phyloP scores from a whole-genome alignment of 768 basidiomycete species.

The Pleurotus platypus region DNA sequence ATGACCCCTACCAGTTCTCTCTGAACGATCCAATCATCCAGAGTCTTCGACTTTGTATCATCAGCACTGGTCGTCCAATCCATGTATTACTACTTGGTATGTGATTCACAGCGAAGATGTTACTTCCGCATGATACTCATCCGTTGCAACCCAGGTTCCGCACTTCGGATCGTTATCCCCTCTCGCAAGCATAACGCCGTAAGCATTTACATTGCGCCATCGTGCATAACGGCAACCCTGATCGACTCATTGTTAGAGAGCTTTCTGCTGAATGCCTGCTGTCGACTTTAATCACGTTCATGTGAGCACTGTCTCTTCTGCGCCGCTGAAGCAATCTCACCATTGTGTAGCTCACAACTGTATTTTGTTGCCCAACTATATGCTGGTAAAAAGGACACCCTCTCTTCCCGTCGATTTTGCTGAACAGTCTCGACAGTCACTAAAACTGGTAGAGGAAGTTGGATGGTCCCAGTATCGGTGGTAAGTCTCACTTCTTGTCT shows the following conservation, averaged over 20 bases:
- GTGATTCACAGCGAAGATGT: neutral
- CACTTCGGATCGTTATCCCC: conserved; percentile 37
- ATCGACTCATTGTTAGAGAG: conserved; percentile 19
- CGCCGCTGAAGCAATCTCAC: neutral
- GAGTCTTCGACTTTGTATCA: conserved; percentile 32
- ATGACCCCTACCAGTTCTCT: neutral
- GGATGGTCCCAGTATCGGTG: conserved; percentile 23
- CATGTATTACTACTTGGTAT: conserved; percentile 41
- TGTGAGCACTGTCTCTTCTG: conserved; percentile 20
- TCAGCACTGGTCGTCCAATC: conserved; percentile 38
- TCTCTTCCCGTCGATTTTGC: neutral
- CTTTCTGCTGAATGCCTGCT: conserved; percentile 39
- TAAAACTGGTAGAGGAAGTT: conserved; percentile 14
- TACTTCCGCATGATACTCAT: neutral
- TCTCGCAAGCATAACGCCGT: conserved; percentile 36
- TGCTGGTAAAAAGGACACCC: conserved; percentile 19
- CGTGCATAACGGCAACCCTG: neutral
- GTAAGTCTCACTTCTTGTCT: conserved; percentile 10
- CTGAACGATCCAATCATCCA: neutral
- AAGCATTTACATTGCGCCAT: conserved; percentile 11
- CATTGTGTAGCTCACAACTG: conserved; percentile 32
- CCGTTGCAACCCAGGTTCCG: conserved; percentile 28
- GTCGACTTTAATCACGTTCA: conserved; percentile 39
- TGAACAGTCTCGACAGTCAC: neutral
- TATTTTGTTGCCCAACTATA: conserved; percentile 41